Evolutionary conservation across 257 asterid genomes (phyloP), one percentile per base, ranked within the genome.

Genomic region (Ballota nigra): DNA sequence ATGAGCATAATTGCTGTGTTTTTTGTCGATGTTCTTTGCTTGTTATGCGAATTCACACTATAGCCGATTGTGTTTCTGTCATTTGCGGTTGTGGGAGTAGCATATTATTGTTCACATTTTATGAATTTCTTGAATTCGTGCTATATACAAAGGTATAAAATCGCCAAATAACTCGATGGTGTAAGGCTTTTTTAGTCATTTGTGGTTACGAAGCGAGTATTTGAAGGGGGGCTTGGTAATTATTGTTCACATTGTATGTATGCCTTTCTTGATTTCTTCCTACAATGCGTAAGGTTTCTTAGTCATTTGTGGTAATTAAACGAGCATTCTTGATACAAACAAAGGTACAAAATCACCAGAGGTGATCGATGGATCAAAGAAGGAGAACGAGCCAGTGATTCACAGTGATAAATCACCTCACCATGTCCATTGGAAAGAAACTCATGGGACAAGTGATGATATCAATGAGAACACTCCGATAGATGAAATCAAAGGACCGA

Each of bases 401-500:
- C 83, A 77, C 19, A 33, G 63, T 8, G 83, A 76, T 11, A 81
- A 77, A 28, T 71, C 87, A 15, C 77, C 85, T 11, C 76, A 4
- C 33, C 96, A 87, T 77, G 49, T 41, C 19, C 52, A 47, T 16
- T 69, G 79, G 72, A 80, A 80, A 75, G 98, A 94, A 80, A 94
- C 98, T 0, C 97, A 94, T 23, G 97, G 98, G 78, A 83, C 66
- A 19, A 94, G 92, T 18, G 83, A 77, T 43, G 92, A 85, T 59
- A 87, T 94, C 22, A 83, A 86, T 67, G 86, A 80, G 68, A 84
- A 69, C 72, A 91, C 98, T 26, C 84, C 87, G 0, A 68, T 83
- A 6, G 92, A 85, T 63, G 92, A 86, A 66, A 88, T 94, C 19
- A 91, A 89, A 73, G 97, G 88, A 8, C 98, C 98, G 4, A 40